Base-by-base conservation (phyloP, 306 rosid species). In the Oxytropis ochrocephala region DNA sequence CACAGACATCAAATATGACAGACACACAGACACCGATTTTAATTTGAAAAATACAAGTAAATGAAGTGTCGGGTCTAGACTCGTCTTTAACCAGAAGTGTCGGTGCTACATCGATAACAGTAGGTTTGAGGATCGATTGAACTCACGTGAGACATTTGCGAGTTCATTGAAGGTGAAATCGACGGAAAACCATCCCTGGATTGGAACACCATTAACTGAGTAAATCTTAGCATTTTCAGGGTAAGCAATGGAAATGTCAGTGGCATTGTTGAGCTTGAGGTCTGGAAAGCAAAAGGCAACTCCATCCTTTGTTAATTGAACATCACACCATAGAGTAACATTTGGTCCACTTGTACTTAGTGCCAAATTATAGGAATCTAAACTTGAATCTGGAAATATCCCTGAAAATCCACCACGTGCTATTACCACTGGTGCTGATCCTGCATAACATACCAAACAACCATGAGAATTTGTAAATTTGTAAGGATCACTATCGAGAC, bases 331-430 rank as follows among this genome's bases (percentile, higher is more conserved):
- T 29, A 87, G 70, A 73, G 77, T 64, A 13, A 80, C 77, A 27
- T 84, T 42, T 6, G 87, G 73, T 2, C 74, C 59, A 50, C 90
- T 87, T 0, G 77, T 64, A 2, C 11, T 0, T 46, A 73, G 3
- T 43, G 98, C 86, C 41, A 87, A 72, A 36, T 0, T 32, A 56
- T 75, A 94, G 2, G 98, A 89, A 14, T 0, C 7, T 7, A 13
- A 58, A 64, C 96, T 88, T 8, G 93, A 90, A 80, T 86, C 96
- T 3, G 98, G 95, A 81, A 84, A 88, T 59, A 94, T 56, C 68
- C 98, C 98, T 5, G 98, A 86, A 82, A 90, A 85, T 3, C 98
- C 98, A 5, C 98, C 97, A 0, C 83, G 91, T 19, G 98, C 98
- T 66, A 93, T 62, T 36, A 85, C 97, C 43, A 83, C 17, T 6